A percentile compares a stretch with the other conserved stretches of the same genome.
These are phyloP conservation scores for Haplosporangium sp. DNA, from an alignment of 371 early-diverging fungal genomes.

Conservation along the genomic window DNA sequence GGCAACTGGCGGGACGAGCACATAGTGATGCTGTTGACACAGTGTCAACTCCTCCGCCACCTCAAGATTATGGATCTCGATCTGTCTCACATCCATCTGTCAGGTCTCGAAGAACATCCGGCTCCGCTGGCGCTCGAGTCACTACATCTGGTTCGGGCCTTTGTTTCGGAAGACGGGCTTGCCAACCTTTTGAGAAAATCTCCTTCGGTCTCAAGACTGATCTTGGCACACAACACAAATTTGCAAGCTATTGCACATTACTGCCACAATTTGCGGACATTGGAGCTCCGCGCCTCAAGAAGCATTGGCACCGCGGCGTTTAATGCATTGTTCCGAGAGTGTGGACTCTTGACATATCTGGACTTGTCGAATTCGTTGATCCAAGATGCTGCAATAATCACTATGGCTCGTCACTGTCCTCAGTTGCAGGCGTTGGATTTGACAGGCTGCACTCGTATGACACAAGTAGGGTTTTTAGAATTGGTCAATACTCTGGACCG, in stretches of 20 bases:
- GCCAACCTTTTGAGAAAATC: conserved; percentile 19
- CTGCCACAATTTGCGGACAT: conserved; percentile 16
- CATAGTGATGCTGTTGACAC: conserved; percentile 19
- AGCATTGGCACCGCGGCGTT: conserved; percentile 30
- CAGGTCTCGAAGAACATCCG: conserved; percentile 5
- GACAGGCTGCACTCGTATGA: conserved; percentile 33
- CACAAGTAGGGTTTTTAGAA: conserved; percentile 19
- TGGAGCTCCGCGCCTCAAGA: conserved; percentile 31
- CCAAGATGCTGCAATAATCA: conserved; percentile 17
- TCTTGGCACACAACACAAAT: conserved; percentile 30
- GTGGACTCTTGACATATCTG: conserved; percentile 12
- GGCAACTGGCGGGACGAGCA: conserved; percentile 48
- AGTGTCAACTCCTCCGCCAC: conserved; percentile 10
- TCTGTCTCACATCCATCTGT: conserved; percentile 36
- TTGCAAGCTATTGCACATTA: conserved; percentile 32
- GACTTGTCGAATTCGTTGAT: conserved; percentile 34
- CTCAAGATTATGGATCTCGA: conserved; percentile 35
- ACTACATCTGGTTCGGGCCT: conserved; percentile 28
- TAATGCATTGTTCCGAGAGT: conserved; percentile 26
- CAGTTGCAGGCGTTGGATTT: conserved; percentile 18
- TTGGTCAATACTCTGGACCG: conserved; percentile 3
- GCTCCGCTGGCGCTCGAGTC: neutral
- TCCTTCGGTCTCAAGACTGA: conserved; percentile 14
- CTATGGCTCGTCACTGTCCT: conserved; percentile 20
- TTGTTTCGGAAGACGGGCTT: conserved; percentile 26